A percentile compares a stretch with the other conserved stretches of the same genome.
Conservation (phyloP, 495 filamentous ascomycete genomes). For the Geopyxis carbonaria region DNA sequence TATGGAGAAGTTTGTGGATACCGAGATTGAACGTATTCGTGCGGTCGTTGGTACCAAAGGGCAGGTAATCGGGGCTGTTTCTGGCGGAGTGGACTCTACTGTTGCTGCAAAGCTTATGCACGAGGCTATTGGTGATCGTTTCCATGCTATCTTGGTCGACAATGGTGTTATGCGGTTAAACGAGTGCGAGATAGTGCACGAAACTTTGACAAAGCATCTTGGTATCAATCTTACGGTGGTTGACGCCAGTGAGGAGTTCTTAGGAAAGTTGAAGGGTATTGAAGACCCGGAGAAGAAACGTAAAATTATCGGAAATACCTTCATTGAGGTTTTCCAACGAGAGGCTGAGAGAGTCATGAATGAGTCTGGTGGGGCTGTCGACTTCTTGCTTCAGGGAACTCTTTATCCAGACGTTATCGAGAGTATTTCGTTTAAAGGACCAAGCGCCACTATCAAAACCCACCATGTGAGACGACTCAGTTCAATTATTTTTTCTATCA, state of each 20-base stretch:
- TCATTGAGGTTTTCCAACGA: conserved; percentile 74
- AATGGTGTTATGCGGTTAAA: conserved; percentile 77
- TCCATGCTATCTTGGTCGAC: conserved; percentile 77
- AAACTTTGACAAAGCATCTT: conserved; percentile 55
- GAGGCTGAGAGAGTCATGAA: conserved; percentile 57
- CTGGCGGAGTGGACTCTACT: conserved; percentile 84
- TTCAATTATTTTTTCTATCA: neutral
- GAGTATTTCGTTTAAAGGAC: conserved; percentile 65
- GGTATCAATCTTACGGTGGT: conserved; percentile 84
- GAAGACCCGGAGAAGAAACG: conserved; percentile 81
- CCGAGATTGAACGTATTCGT: conserved; percentile 61
- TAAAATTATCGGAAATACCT: conserved; percentile 70
- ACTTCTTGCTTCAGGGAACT: conserved; percentile 77
- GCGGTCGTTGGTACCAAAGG: conserved; percentile 58
- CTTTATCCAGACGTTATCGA: conserved; percentile 55
- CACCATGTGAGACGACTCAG: conserved; percentile 20
- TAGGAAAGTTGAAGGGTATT: conserved; percentile 56
- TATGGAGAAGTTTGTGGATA: conserved; percentile 63
- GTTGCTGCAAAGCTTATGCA: conserved; percentile 77
- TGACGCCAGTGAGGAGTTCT: conserved; percentile 60
- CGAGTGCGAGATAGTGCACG: conserved; percentile 63
- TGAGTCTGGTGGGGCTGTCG: conserved; percentile 51
- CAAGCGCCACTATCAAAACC: conserved; percentile 63
- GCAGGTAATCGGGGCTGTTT: conserved; percentile 72
- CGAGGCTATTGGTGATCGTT: conserved; percentile 66